phyloP scores from a whole-genome alignment of 176 grass and related monocot species.

The Aegilops bicornis region DNA sequence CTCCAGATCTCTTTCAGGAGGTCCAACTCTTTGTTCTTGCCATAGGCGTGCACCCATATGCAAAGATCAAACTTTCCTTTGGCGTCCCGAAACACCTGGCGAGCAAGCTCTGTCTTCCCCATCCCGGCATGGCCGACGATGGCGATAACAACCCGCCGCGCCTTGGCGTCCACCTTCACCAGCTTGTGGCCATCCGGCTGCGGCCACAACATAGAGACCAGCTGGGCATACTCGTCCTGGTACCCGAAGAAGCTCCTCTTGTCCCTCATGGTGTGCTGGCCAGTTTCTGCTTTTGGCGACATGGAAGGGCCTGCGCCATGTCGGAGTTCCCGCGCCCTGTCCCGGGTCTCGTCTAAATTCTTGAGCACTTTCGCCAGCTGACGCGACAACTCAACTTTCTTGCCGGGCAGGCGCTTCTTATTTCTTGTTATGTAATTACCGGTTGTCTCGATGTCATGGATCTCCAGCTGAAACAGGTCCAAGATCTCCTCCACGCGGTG shows the following conservation, averaged over 20 bases:
- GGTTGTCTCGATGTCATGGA: neutral
- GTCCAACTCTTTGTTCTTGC: neutral
- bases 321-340: neutral
- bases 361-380: neutral
- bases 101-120: slow-evolving; percentile 20
- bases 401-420: too few relatives aligned
- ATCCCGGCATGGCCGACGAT: neutral
- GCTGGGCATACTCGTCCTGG: neutral
- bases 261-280: neutral
- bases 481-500: neutral
- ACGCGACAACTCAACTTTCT: too few relatives aligned
- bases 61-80: neutral
- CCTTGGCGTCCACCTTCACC: neutral
- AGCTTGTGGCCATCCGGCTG: neutral
- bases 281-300: neutral
- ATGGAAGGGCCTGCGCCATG: too few relatives aligned
- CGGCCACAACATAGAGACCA: neutral
- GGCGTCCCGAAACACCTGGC: neutral
- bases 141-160: neutral
- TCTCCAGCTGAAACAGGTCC: neutral
- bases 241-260: neutral
- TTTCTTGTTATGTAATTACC: neutral
- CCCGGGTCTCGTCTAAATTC: neutral
- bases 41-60: neutral
- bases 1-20: neutral